phyloP scores from a whole-genome alignment of 2,329 filamentous ascomycete species.

The Aspergillus vadensis region DNA sequence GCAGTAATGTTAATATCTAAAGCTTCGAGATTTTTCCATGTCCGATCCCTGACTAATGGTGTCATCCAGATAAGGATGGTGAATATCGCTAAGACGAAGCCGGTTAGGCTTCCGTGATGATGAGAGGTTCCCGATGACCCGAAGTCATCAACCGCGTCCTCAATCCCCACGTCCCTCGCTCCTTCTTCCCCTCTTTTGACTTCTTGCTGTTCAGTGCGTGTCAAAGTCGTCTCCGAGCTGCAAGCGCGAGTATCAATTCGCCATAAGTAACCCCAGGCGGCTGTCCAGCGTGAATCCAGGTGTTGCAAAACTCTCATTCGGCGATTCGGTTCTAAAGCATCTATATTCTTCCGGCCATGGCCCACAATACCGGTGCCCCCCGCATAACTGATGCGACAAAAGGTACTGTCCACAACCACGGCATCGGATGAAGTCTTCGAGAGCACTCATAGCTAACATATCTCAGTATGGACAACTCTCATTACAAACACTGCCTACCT shows the following conservation, averaged over 20 bases:
- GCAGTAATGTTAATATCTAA: not conserved
- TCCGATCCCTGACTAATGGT: not conserved
- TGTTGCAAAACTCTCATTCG: not conserved
- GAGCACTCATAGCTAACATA: not conserved
- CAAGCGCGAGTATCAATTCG: not conserved
- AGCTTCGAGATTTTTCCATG: not conserved
- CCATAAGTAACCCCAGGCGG: not conserved
- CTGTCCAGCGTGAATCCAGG: not conserved
- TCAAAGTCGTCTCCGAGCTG: not conserved
- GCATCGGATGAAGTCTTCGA: not conserved
- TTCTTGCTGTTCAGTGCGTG: not conserved
- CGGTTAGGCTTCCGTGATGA: not conserved
- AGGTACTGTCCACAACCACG: not conserved
- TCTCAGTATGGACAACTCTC: slow-evolving; percentile 77
- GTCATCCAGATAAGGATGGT: not conserved
- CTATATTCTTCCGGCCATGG: slow-evolving; percentile 1
- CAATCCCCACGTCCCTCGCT: not conserved
- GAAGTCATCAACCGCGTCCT: not conserved
- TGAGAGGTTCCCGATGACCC: not conserved
- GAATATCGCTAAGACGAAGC: not conserved
- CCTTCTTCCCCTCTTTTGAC: not conserved
- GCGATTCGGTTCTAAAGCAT: not conserved
- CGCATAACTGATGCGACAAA: slow-evolving; percentile 10
- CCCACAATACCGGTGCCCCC: not conserved
- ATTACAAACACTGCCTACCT: slow-evolving; percentile 85